Conservation (phyloP, 371 early-diverging fungal genomes). For the Syncephalastrum racemosum region DNA sequence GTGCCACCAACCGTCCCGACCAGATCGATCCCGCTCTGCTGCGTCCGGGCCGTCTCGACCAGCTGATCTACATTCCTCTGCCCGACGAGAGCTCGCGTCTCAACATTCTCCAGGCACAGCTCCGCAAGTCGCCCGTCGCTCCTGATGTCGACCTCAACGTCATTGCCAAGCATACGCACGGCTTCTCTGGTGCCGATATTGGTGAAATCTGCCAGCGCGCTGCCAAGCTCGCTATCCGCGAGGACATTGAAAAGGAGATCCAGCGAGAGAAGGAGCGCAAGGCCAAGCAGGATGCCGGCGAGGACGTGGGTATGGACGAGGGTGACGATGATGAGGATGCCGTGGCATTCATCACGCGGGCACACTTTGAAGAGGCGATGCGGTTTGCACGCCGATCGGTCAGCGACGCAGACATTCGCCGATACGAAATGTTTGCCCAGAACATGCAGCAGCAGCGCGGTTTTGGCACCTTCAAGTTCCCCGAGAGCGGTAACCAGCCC, state of each 20-base stretch:
- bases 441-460: constrained; percentile 94
- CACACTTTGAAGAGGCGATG: constrained; percentile 99
- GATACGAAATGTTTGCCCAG: constrained; percentile 99
- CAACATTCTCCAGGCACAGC: constrained; percentile 88
- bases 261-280: constrained; percentile 67
- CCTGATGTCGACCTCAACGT: constrained; percentile 83
- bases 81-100: constrained; percentile 94
- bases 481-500: constrained; percentile 63
- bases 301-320: constrained; percentile 77
- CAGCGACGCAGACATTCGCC: constrained; percentile 95
- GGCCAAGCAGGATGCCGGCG: constrained; percentile 66
- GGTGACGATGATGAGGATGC: constrained; percentile 76
- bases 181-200: constrained; percentile 99
- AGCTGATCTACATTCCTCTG: constrained; percentile 98
- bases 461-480: constrained; percentile 94
- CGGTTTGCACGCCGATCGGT: constrained; percentile 97
- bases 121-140: constrained; percentile 97
- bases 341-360: constrained; percentile 90
- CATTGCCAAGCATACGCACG: constrained; percentile 92
- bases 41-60: constrained; percentile 99
- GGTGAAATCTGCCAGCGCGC: constrained; percentile 99
- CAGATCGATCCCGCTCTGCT: constrained; percentile 95
- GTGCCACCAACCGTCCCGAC: constrained; percentile 99
- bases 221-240: constrained; percentile 98
- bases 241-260: constrained; percentile 96